Conservation (phyloP, 2,329 filamentous ascomycete genomes). For the Microsporum audouinii region DNA sequence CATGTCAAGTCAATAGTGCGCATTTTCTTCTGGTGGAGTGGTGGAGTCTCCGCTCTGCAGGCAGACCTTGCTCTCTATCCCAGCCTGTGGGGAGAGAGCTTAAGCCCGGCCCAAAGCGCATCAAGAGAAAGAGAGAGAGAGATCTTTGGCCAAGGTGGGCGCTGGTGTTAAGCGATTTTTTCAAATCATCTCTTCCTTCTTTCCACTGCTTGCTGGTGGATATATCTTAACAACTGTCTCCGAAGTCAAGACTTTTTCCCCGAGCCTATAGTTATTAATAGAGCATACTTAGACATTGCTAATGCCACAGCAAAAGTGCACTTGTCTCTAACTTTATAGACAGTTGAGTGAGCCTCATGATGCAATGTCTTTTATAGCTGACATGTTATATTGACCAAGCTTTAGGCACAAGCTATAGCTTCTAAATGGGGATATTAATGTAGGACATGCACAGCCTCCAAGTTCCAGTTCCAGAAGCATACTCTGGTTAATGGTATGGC, state of each 20-base stretch:
- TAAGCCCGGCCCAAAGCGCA: not conserved
- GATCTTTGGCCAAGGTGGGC: not conserved
- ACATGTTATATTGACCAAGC: not conserved
- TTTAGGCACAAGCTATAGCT: not conserved
- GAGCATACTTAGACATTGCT: not conserved
- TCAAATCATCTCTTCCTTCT: not conserved
- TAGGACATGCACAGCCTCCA: no score
- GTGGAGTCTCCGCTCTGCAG: not conserved
- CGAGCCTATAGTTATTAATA: not conserved
- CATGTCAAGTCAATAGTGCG: not conserved
- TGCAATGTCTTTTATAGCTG: not conserved
- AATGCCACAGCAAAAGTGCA: not conserved
- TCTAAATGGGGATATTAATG: no score
- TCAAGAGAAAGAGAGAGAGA: not conserved
- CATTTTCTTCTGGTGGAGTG: not conserved
- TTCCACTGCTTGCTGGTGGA: not conserved
- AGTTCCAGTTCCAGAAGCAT: no score
- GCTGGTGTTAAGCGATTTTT: not conserved
- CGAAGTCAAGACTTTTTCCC: not conserved
- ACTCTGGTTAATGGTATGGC: no score
- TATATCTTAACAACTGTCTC: not conserved
- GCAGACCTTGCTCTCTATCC: not conserved
- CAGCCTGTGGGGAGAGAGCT: not conserved
- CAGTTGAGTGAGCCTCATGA: not conserved
- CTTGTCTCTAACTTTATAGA: no score